These are phyloP conservation scores for Saccharomyces mikatae DNA, from an alignment of 805 yeast species.

Conservation along the genomic window DNA sequence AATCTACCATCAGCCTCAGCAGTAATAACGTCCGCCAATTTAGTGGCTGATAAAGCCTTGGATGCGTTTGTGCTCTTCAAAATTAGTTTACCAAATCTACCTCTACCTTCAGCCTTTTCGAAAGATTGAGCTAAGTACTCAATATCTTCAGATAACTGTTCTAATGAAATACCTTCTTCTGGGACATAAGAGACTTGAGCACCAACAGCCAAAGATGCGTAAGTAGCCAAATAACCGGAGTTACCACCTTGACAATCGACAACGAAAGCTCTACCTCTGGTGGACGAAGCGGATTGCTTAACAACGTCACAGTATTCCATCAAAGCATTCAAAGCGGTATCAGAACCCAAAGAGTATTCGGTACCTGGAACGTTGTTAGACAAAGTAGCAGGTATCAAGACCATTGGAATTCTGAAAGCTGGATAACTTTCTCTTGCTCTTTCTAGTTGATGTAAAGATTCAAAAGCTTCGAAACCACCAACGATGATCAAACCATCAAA, in stretches of 20 bases:
- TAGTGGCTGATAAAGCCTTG: slow-evolving; percentile 56
- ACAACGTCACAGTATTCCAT: slow-evolving; percentile 72
- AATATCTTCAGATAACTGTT: slow-evolving; percentile 58
- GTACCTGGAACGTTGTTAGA: slow-evolving; percentile 80
- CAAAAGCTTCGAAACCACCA: slow-evolving; percentile 78
- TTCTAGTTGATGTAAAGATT: slow-evolving; percentile 60
- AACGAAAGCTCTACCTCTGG: slow-evolving; percentile 70
- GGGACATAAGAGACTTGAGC: slow-evolving; percentile 72
- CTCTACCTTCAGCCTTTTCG: slow-evolving; percentile 53
- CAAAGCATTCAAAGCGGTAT: slow-evolving; percentile 64
- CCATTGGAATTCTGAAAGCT: slow-evolving; percentile 69
- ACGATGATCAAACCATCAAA: slow-evolving; percentile 66
- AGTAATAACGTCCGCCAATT: slow-evolving; percentile 60
- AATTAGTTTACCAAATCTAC: slow-evolving; percentile 61
- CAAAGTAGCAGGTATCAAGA: slow-evolving; percentile 69
- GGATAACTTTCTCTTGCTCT: slow-evolving; percentile 55
- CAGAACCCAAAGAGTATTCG: slow-evolving; percentile 68
- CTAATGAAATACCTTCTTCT: slow-evolving; percentile 55
- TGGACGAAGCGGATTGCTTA: slow-evolving; percentile 70
- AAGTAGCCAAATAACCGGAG: slow-evolving; percentile 70
- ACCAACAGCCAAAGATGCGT: slow-evolving; percentile 61
- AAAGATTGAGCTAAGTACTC: slow-evolving; percentile 51
- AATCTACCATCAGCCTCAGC: slow-evolving; percentile 56
- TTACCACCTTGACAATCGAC: slow-evolving; percentile 84
- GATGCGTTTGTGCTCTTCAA: slow-evolving; percentile 65